Evolutionary conservation across 345 rosid genomes (phyloP).

Genomic region (Laguncularia racemosa): DNA sequence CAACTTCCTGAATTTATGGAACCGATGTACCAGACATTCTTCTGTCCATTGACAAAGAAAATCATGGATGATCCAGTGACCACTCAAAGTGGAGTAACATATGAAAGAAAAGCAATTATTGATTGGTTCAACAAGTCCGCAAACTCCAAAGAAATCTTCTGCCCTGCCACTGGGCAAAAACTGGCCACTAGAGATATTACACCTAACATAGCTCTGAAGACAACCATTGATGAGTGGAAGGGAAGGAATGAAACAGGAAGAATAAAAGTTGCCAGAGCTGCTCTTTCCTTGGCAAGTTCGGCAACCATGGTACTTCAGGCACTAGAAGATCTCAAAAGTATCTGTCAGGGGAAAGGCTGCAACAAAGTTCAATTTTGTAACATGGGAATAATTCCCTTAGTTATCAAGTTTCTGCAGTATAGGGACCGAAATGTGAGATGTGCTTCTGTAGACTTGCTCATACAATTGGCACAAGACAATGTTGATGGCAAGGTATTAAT

Average conservation of each 20-base stretch:
- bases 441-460: conserved; percentile 48
- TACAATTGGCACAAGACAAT: conserved; percentile 41
- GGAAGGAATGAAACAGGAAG: conserved; percentile 62
- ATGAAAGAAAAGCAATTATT: conserved; percentile 54
- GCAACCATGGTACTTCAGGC: conserved; percentile 64
- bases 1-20: conserved; percentile 47
- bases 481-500: conserved; percentile 50
- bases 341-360: conserved; percentile 44
- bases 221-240: conserved; percentile 74
- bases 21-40: conserved; percentile 70
- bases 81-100: conserved; percentile 67
- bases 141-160: conserved; percentile 33
- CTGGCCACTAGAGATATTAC: conserved; percentile 30
- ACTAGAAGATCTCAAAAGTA: conserved; percentile 43
- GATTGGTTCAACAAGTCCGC: conserved; percentile 50
- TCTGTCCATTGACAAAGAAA: conserved; percentile 74
- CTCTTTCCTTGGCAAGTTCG: conserved; percentile 67
- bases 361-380: conserved; percentile 44
- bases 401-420: conserved; percentile 36
- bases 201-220: conserved; percentile 51
- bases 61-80: conserved; percentile 91
- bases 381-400: conserved; percentile 54
- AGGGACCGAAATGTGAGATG: conserved; percentile 49
- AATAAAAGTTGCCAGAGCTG: conserved; percentile 64
- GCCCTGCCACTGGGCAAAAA: conserved; percentile 57